These are phyloP conservation scores for Blastomyces emzantsi DNA, from an alignment of 2,329 filamentous ascomycete genomes.

Conservation along the genomic window DNA sequence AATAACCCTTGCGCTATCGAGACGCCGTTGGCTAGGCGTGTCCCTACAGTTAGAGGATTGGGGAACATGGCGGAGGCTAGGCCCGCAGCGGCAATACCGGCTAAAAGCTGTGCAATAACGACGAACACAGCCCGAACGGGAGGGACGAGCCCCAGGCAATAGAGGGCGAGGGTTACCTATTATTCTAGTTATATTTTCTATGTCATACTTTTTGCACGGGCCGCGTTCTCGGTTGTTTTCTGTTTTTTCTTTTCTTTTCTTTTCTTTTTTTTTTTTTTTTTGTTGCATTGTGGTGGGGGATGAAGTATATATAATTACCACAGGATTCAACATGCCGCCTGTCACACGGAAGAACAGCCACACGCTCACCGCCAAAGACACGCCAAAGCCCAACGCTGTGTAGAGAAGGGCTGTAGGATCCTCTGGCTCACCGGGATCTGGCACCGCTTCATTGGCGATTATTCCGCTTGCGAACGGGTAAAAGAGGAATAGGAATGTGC, in stretches of 20 bases:
- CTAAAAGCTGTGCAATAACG: conserved; percentile 50
- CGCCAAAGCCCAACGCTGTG: conserved; percentile 38
- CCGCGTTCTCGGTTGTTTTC: background rate
- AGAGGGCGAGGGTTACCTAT: conserved; percentile 50
- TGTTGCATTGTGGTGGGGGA: background rate
- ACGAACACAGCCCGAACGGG: conserved; percentile 45
- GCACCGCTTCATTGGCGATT: conserved; percentile 35
- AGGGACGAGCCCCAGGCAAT: conserved; percentile 50
- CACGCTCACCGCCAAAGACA: conserved; percentile 44
- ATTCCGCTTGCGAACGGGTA: conserved; percentile 42
- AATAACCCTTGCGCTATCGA: conserved; percentile 53
- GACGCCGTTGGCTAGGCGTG: conserved; percentile 46
- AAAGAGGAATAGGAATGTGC: conserved; percentile 45
- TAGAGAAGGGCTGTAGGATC: conserved; percentile 35
- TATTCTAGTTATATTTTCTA: background rate
- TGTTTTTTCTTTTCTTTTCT: background rate
- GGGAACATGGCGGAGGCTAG: conserved; percentile 52
- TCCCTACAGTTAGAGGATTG: conserved; percentile 47
- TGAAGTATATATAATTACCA: conserved; percentile 24
- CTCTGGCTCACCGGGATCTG: conserved; percentile 25
- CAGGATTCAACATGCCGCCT: conserved; percentile 45
- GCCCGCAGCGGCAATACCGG: conserved; percentile 50
- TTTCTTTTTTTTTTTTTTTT: background rate
- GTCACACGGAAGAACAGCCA: conserved; percentile 48
- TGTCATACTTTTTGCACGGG: background rate